A percentile compares a stretch with the other conserved stretches of the same genome.
Evolutionary conservation across 768 basidiomycete genomes (phyloP).

Genomic region (Collybiopsis confluens): DNA sequence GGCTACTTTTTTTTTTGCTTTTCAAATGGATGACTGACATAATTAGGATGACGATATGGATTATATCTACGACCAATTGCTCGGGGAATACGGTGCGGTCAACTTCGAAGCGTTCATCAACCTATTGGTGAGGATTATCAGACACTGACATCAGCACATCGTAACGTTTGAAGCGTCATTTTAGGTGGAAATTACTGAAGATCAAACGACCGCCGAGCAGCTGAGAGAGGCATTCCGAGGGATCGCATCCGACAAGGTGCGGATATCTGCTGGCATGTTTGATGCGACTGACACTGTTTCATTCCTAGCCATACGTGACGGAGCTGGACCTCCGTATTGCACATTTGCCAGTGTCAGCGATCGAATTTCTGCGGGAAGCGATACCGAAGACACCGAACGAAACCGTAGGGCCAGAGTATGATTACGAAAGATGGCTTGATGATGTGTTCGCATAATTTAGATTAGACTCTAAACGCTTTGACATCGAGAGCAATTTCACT

Average conservation of each 20-base stretch:
- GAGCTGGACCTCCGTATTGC: slow-evolving; percentile 89
- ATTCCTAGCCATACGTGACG: slow-evolving; percentile 80
- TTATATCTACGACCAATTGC: slow-evolving; percentile 74
- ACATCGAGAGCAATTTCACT: no score
- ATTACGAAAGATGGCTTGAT: slow-evolving; percentile 81
- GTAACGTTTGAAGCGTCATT: not conserved
- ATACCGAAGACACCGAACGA: slow-evolving; percentile 62
- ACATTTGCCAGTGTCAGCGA: slow-evolving; percentile 66
- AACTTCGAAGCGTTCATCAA: slow-evolving; percentile 94
- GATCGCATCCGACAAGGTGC: slow-evolving; percentile 84
- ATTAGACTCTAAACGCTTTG: not conserved
- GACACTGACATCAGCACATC: no score
- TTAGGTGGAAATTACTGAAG: slow-evolving; percentile 93
- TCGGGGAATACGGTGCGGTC: slow-evolving; percentile 80
- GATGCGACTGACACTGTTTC: slow-evolving; percentile 9
- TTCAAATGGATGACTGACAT: no score
- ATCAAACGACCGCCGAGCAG: slow-evolving; percentile 90
- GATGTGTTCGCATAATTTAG: slow-evolving; percentile 59
- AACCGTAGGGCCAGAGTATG: slow-evolving; percentile 63
- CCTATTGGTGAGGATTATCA: slow-evolving; percentile 60
- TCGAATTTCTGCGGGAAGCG: slow-evolving; percentile 78
- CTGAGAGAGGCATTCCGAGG: slow-evolving; percentile 91
- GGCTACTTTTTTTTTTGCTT: slow-evolving; percentile 14
- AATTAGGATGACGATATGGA: slow-evolving; percentile 82
- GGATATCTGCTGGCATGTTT: slow-evolving; percentile 9